Conservation (phyloP, 176 grass and related monocot genomes). For the Alopecurus myosuroides region DNA sequence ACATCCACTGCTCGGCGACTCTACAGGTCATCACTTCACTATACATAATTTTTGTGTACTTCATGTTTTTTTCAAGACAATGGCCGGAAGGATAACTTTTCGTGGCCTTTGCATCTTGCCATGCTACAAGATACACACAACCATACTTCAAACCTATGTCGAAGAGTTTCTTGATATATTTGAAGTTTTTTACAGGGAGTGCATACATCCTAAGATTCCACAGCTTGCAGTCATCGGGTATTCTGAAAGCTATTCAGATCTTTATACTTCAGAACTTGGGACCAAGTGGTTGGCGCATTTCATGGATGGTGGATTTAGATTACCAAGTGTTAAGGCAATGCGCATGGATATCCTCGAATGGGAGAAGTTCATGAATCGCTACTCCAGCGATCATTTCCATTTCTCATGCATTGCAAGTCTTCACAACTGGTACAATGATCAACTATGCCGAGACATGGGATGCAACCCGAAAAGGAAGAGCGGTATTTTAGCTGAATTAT, state of each 20-base stretch:
- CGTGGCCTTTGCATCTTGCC: no score
- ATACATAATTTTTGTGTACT: not conserved
- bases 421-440: not conserved
- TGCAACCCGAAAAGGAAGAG: not conserved
- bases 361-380: not conserved
- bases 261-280: not conserved
- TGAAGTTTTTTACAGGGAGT: not conserved
- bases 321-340: not conserved
- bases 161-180: not conserved
- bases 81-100: no score
- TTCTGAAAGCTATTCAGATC: not conserved
- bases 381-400: not conserved
- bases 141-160: not conserved
- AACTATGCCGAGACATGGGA: not conserved
- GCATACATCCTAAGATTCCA: not conserved
- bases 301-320: not conserved
- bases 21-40: not conserved
- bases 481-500: not conserved
- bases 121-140: not conserved
- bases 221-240: not conserved
- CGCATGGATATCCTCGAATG: not conserved
- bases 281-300: not conserved
- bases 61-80: no score
- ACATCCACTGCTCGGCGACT: not conserved
- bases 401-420: not conserved